Evolutionary conservation across 164 flowering plant species (phyloP), one percentile per base, ranked within the genome.

Genomic region (Protea cynaroides): DNA sequence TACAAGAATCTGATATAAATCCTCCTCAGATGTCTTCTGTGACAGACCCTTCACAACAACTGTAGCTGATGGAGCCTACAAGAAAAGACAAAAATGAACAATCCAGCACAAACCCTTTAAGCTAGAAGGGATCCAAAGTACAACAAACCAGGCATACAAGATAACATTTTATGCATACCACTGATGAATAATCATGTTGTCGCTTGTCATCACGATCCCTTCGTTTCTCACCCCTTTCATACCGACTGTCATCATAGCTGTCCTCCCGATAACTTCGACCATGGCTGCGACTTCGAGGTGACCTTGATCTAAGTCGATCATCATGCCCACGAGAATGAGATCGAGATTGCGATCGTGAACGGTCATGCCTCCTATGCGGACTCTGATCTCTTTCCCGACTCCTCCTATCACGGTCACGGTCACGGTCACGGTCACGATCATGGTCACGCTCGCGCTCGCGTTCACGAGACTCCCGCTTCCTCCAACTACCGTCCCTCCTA

Each of bases 11-110:
- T 87, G 96, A 67, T 91, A 86, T 21, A 95, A 71, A 82, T 92
- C 96, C 79, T 95, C 99, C 69, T 95, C 96, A n/a, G 90, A 85
- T 40, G 97, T 92, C 80, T 88, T 95, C 62, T 84, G 96, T 8
- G 99, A 89, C 54, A 95, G 88, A 64, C 99, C 97, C 78, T 90
- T 95, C 73, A 95, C 97, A 69, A 95, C 92, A 68, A 95, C 90
- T 56, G 99, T 95, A 40, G 97, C 89, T 38, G 99, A 89, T 56
- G 97, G 97, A 40, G 87, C 88, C 99, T 95, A 65, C 64, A 72
- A 68, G 46, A 12, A 40, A 40, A 9, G 13, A 40, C 46, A 9
- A 21, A 49, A 18, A 49, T 8, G 46, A 1, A 8, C 46, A 1
- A 12, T 40, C 46, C 46, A 40, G 8, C 14, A 4, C 46, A 40